These are phyloP conservation scores for Starmerella tilneyi DNA, from an alignment of 805 yeast genomes.

Conservation along the genomic window DNA sequence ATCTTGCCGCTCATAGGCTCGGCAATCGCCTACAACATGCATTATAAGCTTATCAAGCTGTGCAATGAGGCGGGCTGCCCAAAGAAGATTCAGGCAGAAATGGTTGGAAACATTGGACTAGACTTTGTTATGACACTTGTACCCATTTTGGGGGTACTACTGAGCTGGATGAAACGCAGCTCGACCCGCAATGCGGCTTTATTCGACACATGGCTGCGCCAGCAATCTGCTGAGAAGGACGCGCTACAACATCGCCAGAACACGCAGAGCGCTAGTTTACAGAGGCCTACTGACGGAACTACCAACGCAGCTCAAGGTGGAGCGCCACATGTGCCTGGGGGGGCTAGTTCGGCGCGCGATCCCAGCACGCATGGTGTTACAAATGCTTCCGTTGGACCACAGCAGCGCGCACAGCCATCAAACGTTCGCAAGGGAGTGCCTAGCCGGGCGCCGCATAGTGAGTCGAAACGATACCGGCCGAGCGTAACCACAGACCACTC, in stretches of 20 bases:
- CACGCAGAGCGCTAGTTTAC: slow-evolving; percentile 13
- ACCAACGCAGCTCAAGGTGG: no score
- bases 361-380: no score
- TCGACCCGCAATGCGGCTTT: slow-evolving; percentile 83
- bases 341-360: no score
- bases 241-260: slow-evolving; percentile 9
- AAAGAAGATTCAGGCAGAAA: slow-evolving; percentile 45
- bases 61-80: slow-evolving; percentile 58
- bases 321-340: no score
- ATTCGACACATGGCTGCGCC: slow-evolving; percentile 43
- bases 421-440: background rate
- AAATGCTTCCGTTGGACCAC: no score
- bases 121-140: slow-evolving; percentile 69
- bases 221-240: slow-evolving; percentile 18
- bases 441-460: no score
- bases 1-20: slow-evolving; percentile 83
- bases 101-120: slow-evolving; percentile 64
- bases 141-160: slow-evolving; percentile 68
- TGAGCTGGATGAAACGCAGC: slow-evolving; percentile 74
- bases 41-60: slow-evolving; percentile 51
- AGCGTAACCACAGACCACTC: no score
- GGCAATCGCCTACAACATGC: slow-evolving; percentile 63
- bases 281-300: no score
- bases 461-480: no score
- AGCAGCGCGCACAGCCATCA: background rate